phyloP scores from a whole-genome alignment of 2,329 filamentous ascomycete genomes.

The Monilinia vaccinii-corymbosi region DNA sequence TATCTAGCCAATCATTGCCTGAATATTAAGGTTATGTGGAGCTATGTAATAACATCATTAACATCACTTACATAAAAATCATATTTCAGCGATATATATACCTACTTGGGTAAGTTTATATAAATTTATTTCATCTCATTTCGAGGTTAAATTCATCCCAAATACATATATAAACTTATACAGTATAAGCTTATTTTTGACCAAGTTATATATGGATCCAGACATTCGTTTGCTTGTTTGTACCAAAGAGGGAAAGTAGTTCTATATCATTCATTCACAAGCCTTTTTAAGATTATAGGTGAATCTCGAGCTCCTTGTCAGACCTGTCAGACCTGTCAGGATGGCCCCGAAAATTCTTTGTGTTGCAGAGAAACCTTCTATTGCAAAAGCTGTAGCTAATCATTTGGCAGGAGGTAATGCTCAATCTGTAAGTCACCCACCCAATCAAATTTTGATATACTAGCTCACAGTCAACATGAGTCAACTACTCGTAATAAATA shows the following conservation, averaged over 20 bases:
- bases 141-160: no score
- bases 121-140: no score
- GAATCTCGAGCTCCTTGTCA: no score
- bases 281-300: background rate
- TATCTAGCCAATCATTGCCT: no score
- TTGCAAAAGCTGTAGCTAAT: constrained; percentile 85
- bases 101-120: background rate
- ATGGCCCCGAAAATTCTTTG: constrained; percentile 50
- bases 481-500: constrained; percentile 40
- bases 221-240: background rate
- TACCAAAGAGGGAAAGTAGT: background rate
- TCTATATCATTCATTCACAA: background rate
- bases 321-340: constrained; percentile 2
- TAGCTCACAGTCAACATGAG: constrained; percentile 14
- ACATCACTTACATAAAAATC: background rate
- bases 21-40: no score
- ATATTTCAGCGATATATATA: no score
- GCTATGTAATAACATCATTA: no score
- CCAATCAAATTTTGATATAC: background rate
- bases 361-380: constrained; percentile 84
- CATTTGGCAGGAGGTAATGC: constrained; percentile 74
- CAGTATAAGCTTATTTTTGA: no score
- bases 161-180: no score
- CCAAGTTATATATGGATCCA: background rate
- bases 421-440: constrained; percentile 49